Conservation (phyloP, 306 rosid species). For the Gastrolobium villosum region DNA sequence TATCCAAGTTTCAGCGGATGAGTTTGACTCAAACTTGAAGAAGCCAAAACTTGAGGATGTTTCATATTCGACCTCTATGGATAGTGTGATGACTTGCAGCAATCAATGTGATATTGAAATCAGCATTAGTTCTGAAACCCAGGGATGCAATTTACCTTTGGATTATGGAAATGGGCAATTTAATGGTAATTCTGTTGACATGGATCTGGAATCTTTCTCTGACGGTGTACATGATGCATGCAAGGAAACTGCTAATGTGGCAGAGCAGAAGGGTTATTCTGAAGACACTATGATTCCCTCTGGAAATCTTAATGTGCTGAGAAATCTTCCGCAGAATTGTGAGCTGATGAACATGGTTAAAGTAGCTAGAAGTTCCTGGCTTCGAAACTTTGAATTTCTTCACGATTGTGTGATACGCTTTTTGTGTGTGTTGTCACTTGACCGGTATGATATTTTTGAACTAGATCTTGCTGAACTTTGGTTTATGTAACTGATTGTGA, state of each 20-base stretch:
- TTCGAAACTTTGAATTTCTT: conserved; percentile 86
- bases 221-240: conserved; percentile 47
- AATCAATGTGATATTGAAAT: conserved; percentile 60
- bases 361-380: conserved; percentile 90
- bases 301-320: conserved; percentile 56
- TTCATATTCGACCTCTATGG: conserved; percentile 55
- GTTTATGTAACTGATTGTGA: background rate
- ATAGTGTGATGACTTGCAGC: conserved; percentile 55
- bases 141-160: conserved; percentile 58
- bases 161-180: conserved; percentile 60
- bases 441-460: conserved; percentile 71
- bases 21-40: conserved; percentile 64
- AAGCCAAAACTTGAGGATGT: conserved; percentile 76
- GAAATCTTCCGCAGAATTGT: conserved; percentile 66
- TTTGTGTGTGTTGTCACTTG: conserved; percentile 88
- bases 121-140: conserved; percentile 60
- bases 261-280: conserved; percentile 55
- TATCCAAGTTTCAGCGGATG: conserved; percentile 68
- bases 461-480: conserved; percentile 18
- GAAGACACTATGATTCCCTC: conserved; percentile 55
- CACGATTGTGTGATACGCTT: conserved; percentile 94
- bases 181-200: conserved; percentile 55
- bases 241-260: conserved; percentile 48
- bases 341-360: conserved; percentile 79
- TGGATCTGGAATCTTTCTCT: conserved; percentile 60